Evolutionary conservation across 345 rosid genomes (phyloP).

Genomic region (Citrus inodora): DNA sequence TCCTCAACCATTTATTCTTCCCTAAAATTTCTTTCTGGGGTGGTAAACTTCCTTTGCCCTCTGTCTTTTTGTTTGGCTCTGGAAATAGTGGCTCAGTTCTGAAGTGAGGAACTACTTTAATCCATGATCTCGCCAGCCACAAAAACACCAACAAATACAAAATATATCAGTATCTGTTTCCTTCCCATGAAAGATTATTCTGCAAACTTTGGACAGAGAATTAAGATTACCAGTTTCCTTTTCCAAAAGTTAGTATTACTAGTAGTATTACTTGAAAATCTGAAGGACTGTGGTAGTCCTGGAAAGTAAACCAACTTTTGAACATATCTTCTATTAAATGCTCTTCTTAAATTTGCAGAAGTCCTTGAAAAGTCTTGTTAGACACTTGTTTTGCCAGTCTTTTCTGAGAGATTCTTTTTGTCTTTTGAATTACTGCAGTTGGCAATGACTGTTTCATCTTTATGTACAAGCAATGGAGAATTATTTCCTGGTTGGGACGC

Average conservation of each 20-base stretch:
- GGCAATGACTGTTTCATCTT: constrained; percentile 56
- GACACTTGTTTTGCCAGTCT: neutral
- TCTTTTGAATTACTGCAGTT: constrained; percentile 36
- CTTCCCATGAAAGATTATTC: neutral
- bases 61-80: neutral
- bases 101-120: neutral
- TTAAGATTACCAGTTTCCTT: neutral
- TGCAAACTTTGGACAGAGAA: neutral
- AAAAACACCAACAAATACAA: neutral
- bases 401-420: constrained; percentile 2
- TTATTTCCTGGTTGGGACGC: constrained; percentile 92
- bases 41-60: neutral
- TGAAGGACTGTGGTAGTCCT: neutral
- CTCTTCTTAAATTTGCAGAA: neutral
- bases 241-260: neutral
- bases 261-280: neutral
- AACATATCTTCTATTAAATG: neutral
- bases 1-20: neutral
- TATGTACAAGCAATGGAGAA: constrained; percentile 79
- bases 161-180: neutral
- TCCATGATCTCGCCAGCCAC: neutral
- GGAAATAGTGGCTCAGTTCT: neutral
- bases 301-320: neutral
- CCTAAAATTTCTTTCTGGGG: neutral
- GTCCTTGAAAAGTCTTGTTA: neutral